These are phyloP conservation scores for Fusarium chaquense DNA, from an alignment of 2,329 filamentous ascomycete genomes.

Conservation along the genomic window DNA sequence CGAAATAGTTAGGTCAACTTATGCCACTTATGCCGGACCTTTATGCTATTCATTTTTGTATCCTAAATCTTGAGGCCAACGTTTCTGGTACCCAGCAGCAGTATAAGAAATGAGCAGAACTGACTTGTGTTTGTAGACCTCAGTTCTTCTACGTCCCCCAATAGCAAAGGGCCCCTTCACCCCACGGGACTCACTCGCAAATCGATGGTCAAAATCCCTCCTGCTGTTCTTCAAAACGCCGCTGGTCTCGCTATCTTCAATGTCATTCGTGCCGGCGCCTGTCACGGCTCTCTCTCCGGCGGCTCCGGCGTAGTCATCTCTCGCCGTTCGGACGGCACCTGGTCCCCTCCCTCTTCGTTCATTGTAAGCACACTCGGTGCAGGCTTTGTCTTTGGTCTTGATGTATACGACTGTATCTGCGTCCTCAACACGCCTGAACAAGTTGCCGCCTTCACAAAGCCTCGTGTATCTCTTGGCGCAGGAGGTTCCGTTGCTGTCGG, in stretches of 20 bases:
- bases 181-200: slow-evolving; percentile 51
- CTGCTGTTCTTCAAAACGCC: slow-evolving; percentile 64
- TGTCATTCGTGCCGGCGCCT: slow-evolving; percentile 69
- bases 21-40: too few relatives aligned
- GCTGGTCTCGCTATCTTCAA: slow-evolving; percentile 74
- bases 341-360: slow-evolving; percentile 80
- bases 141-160: slow-evolving; percentile 33
- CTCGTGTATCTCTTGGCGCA: slow-evolving; percentile 75
- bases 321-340: slow-evolving; percentile 68
- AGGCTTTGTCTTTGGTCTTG: slow-evolving; percentile 78
- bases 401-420: slow-evolving; percentile 82
- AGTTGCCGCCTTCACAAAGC: slow-evolving; percentile 74
- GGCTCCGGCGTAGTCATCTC: slow-evolving; percentile 71
- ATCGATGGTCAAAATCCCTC: slow-evolving; percentile 55
- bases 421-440: slow-evolving; percentile 78
- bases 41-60: too few relatives aligned
- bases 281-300: slow-evolving; percentile 67
- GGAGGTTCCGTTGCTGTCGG: slow-evolving; percentile 76
- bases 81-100: too few relatives aligned
- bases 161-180: slow-evolving; percentile 47
- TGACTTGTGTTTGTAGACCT: slow-evolving; percentile 40
- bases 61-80: too few relatives aligned
- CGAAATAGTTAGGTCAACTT: too few relatives aligned
- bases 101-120: neutral
- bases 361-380: slow-evolving; percentile 76